Conservation (phyloP, 2,329 filamentous ascomycete genomes). For the Colletotrichum karsti region DNA sequence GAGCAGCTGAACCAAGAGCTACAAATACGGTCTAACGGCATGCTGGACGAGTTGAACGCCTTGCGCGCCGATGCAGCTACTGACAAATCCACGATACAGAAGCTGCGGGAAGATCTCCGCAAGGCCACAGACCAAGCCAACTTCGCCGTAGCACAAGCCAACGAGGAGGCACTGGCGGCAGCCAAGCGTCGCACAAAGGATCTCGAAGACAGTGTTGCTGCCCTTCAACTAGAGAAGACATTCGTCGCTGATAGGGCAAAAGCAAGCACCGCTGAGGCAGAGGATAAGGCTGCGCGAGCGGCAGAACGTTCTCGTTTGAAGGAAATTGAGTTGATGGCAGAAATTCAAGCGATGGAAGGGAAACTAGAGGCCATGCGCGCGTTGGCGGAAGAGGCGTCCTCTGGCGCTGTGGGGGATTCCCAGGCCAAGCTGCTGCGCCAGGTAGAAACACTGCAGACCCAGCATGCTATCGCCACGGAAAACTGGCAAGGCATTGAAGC, state of each 20-base stretch:
- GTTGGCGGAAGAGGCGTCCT: constrained; percentile 88
- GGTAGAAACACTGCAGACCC: constrained; percentile 93
- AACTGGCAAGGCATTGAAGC: constrained; percentile 98
- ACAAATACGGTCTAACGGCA: constrained; percentile 35
- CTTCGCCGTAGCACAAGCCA: constrained; percentile 70
- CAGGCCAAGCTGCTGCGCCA: constrained; percentile 92
- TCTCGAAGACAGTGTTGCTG: constrained; percentile 65
- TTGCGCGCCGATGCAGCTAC: constrained; percentile 70
- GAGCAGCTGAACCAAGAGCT: constrained; percentile 57
- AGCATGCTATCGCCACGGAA: constrained; percentile 92
- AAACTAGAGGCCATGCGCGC: constrained; percentile 89
- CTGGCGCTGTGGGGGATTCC: constrained; percentile 80
- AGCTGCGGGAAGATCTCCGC: constrained; percentile 75
- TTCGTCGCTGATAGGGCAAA: constrained; percentile 72
- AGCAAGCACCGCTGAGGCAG: constrained; percentile 73
- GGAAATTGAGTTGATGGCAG: constrained; percentile 83
- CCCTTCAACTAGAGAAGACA: constrained; percentile 82
- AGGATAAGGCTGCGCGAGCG: constrained; percentile 77
- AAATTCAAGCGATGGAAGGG: constrained; percentile 80
- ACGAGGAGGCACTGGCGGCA: constrained; percentile 72
- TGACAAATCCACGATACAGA: constrained; percentile 71
- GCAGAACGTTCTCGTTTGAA: constrained; percentile 73
- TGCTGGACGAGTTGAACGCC: constrained; percentile 55
- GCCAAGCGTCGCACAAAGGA: constrained; percentile 64
- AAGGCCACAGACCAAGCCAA: constrained; percentile 74